Evolutionary conservation across 257 asterid genomes (phyloP), one percentile per base, ranked within the genome.

Genomic region (Scutellaria galericulata): DNA sequence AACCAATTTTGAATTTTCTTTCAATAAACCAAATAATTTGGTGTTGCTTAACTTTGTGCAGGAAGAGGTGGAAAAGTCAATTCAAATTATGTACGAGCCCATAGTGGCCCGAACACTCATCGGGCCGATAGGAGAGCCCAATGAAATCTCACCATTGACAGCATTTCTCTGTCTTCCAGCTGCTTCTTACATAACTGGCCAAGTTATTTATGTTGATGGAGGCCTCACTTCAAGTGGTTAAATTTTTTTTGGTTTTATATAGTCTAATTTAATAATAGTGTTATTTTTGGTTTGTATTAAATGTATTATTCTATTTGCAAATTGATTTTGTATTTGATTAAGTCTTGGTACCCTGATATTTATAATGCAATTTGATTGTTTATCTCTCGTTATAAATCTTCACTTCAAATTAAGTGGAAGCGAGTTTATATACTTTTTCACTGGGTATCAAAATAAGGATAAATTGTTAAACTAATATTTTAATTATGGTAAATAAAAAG

Each of bases 91-190:
- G 62, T 69, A 63, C 10, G 41, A 10, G 6, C 71, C 79, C 13
- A 7, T 79, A 7, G 10, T 74, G 41, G 83, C 77, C 41, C 72
- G 83, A 70, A 74, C 83, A 2, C 83, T 79, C 0, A 13, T 74
- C 1, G 11, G 76, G 53, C 73, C 66, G 3, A 24, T 79, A 10
- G 79, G 77, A 9, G 79, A 79, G 45, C 77, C 83, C 5, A 15
- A 74, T 3, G 82, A 83, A 31, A 73, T 77, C 12, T 79, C 84
- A 27, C 82, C 79, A 1, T 60, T 77, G 68, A 68, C 79, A 55
- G 84, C 83, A 11, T 84, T 77, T 67, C 82, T 78, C 8, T 84
- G 88, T 73, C 79, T 84, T 13, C 86, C 82, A 1, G 82, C 82
- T 3, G 88, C 88, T 48, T 76, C 84, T 3, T 76, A 75, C 41